Percentiles rank a stretch among this genome's conserved stretches.
Conservation (phyloP, 306 rosid species). For the Corylus americana region DNA sequence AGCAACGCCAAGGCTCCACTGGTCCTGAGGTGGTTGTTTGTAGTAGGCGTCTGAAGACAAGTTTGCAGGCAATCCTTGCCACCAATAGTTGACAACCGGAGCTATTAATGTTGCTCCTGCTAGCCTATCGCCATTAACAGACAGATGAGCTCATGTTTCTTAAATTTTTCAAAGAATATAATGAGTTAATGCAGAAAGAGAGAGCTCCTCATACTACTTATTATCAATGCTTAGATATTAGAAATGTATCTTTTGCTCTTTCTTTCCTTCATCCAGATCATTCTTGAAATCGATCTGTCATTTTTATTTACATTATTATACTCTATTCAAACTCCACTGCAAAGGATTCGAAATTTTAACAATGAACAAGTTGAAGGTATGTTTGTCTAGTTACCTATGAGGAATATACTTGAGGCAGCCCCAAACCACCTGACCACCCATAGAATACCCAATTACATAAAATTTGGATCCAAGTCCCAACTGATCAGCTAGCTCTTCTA, state of each 20-base stretch:
- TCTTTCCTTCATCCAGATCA: not conserved
- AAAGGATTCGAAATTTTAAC: not conserved
- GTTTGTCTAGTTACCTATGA: slow-evolving; percentile 29
- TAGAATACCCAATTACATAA: slow-evolving; percentile 44
- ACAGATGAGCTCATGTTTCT: no score
- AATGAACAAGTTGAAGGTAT: not conserved
- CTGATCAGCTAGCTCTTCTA: slow-evolving; percentile 51
- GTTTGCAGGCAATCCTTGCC: slow-evolving; percentile 49
- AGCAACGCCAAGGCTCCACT: slow-evolving; percentile 53
- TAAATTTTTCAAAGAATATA: no score
- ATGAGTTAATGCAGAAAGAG: no score
- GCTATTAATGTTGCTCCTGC: slow-evolving; percentile 51
- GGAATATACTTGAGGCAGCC: slow-evolving; percentile 50
- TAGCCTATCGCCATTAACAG: slow-evolving; percentile 36
- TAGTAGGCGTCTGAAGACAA: slow-evolving; percentile 37
- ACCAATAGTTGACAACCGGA: slow-evolving; percentile 58
- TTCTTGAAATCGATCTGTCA: not conserved
- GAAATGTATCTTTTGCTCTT: not conserved
- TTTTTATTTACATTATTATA: not conserved
- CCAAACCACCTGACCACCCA: slow-evolving; percentile 51
- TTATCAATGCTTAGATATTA: no score
- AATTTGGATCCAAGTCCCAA: slow-evolving; percentile 41
- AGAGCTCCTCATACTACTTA: no score
- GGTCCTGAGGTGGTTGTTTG: slow-evolving; percentile 37
- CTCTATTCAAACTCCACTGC: no score